Evolutionary conservation across 352 stramenopile species (phyloP).

Genomic region (Pythium phragmitis): DNA sequence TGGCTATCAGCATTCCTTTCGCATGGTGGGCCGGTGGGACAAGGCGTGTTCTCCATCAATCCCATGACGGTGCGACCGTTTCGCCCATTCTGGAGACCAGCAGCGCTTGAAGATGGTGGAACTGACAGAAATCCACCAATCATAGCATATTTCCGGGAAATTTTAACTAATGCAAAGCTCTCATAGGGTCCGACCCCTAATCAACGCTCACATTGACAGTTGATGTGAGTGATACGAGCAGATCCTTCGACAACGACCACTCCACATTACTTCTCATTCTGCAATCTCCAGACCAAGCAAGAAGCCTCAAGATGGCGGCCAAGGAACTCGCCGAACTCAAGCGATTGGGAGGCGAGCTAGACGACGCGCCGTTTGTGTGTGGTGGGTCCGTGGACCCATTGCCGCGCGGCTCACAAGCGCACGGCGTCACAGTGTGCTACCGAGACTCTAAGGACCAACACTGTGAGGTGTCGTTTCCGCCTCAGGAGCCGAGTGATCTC

Average conservation of each 20-base stretch:
- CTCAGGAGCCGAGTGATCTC: neutral
- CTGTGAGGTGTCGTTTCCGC: neutral
- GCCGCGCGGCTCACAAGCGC: neutral
- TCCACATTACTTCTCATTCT: neutral
- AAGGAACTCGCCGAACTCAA: conserved; percentile 1
- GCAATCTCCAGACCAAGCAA: neutral
- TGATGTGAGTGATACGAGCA: too few species aligned
- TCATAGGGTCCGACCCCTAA: too few species aligned
- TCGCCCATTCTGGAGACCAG: too few species aligned
- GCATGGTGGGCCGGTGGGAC: neutral
- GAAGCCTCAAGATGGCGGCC: neutral
- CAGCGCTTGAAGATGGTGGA: too few species aligned
- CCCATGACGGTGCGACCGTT: too few species aligned
- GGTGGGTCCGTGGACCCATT: neutral
- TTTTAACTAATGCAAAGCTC: too few species aligned
- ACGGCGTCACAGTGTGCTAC: neutral
- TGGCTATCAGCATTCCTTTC: too few species aligned
- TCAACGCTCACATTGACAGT: too few species aligned
- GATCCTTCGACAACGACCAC: too few species aligned
- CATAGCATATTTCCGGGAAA: too few species aligned
- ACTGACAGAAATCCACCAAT: too few species aligned
- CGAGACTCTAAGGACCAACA: neutral
- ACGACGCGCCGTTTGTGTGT: conserved; percentile 3
- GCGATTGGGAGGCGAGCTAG: neutral
- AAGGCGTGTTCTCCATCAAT: conserved; percentile 2